These are phyloP conservation scores for Pleoardoris graminearum DNA, from an alignment of 2,329 filamentous ascomycete genomes.

Conservation along the genomic window DNA sequence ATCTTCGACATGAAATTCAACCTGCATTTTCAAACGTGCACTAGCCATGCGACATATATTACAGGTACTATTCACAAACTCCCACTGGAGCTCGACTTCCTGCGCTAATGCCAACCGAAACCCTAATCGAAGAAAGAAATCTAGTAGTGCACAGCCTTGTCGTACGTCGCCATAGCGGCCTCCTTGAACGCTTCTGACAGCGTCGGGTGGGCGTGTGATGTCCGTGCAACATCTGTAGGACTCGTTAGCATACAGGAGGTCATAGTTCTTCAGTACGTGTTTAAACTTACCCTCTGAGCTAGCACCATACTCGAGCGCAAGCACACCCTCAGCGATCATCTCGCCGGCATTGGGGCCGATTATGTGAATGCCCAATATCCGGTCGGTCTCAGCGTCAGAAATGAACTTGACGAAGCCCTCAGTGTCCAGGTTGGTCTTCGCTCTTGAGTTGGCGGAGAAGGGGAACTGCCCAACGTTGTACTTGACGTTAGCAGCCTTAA, in stretches of 20 bases:
- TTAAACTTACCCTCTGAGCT: conserved; percentile 80
- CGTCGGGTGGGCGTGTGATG: conserved; percentile 95
- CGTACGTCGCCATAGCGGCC: conserved; percentile 96
- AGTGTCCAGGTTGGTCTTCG: conserved; percentile 97
- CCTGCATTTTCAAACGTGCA: conserved; percentile 30
- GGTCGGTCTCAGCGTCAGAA: conserved; percentile 92
- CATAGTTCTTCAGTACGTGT: neutral
- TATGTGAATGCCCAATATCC: conserved; percentile 94
- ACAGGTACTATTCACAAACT: conserved; percentile 48
- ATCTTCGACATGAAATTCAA: conserved; percentile 2
- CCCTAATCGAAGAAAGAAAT: conserved; percentile 31
- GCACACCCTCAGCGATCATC: conserved; percentile 97
- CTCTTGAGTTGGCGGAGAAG: conserved; percentile 96
- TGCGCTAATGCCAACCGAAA: conserved; percentile 42
- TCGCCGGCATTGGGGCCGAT: conserved; percentile 94
- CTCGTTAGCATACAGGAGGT: conserved; percentile 20
- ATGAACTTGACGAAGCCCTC: conserved; percentile 98
- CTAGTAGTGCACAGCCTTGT: conserved; percentile 93
- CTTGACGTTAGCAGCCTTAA: conserved; percentile 86
- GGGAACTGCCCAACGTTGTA: conserved; percentile 95
- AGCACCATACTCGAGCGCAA: conserved; percentile 95
- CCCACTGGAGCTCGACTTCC: conserved; percentile 41
- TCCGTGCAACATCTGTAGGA: conserved; percentile 58
- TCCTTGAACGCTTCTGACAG: conserved; percentile 99
- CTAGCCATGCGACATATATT: conserved; percentile 43